A percentile compares a stretch with the other conserved stretches of the same genome.
Evolutionary conservation across 2,329 filamentous ascomycete species (phyloP).

Genomic region (Exophiala bonariae): DNA sequence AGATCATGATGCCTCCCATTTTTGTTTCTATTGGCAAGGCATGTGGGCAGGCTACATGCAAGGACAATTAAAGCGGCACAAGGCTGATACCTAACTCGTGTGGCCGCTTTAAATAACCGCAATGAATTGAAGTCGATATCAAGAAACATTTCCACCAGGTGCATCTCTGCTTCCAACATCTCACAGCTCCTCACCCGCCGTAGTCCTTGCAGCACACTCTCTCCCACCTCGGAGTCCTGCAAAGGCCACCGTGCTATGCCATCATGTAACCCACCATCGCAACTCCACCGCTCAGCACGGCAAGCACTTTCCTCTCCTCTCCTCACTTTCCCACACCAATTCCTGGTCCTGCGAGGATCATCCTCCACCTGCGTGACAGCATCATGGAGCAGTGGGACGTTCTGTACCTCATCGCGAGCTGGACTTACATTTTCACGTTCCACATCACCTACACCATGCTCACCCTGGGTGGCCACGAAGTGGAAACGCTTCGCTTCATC

Average conservation of each 20-base stretch:
- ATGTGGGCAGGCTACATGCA: no score
- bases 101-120: no score
- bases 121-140: neutral
- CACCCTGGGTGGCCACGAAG: constrained; percentile 7
- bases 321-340: neutral
- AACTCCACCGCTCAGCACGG: constrained; percentile 7
- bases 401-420: constrained; percentile 28
- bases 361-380: no score
- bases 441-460: constrained; percentile 23
- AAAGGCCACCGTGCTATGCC: constrained; percentile 8
- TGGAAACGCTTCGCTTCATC: constrained; percentile 16
- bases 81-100: neutral
- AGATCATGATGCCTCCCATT: no score
- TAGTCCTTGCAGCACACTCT: neutral
- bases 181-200: no score
- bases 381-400: constrained; percentile 24
- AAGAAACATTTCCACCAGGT: neutral
- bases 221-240: neutral
- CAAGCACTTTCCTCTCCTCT: neutral
- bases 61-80: neutral
- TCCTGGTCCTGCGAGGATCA: no score
- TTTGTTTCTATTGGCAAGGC: no score
- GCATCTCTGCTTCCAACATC: neutral
- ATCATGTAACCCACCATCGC: constrained; percentile 20
- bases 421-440: constrained; percentile 28